These are phyloP conservation scores for Cyberlindnera meyerae DNA, from an alignment of 805 yeast species.

Conservation along the genomic window DNA sequence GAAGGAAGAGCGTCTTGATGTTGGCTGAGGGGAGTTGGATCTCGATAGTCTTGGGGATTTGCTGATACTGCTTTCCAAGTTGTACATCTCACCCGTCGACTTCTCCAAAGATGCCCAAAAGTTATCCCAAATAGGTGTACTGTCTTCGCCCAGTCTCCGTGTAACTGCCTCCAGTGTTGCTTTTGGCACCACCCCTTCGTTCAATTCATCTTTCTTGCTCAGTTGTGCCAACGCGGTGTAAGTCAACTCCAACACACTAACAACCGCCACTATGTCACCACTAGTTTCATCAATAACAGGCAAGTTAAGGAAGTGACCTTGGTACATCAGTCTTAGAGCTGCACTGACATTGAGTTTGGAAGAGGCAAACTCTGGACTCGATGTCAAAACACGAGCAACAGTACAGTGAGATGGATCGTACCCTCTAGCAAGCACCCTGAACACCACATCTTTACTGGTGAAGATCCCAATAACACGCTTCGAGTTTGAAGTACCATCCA, in stretches of 20 bases:
- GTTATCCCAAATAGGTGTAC: conserved; percentile 27
- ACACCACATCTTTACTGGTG: conserved; percentile 42
- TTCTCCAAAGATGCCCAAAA: conserved; percentile 30
- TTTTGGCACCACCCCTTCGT: conserved; percentile 16
- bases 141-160: conserved; percentile 21
- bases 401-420: conserved; percentile 34
- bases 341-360: conserved; percentile 35
- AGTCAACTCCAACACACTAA: conserved; percentile 40
- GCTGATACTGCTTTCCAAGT: conserved; percentile 22
- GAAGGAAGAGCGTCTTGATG: conserved; percentile 19
- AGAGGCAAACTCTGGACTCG: conserved; percentile 42
- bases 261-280: conserved; percentile 33
- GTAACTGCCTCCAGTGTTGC: conserved; percentile 22
- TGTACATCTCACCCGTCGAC: conserved; percentile 26
- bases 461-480: conserved; percentile 40
- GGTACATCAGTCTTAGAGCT: conserved; percentile 42
- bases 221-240: conserved; percentile 36
- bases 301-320: conserved; percentile 40
- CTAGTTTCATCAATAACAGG: conserved; percentile 33
- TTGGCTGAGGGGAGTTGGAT: conserved; percentile 19
- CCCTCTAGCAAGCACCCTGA: conserved; percentile 34
- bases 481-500: conserved; percentile 28
- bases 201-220: conserved; percentile 24
- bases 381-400: conserved; percentile 40
- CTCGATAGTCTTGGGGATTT: conserved; percentile 22